Percentiles rank a stretch among this genome's conserved stretches.
These are phyloP conservation scores for Auriculariales sp. DNA, from an alignment of 768 basidiomycete species.

Conservation along the genomic window DNA sequence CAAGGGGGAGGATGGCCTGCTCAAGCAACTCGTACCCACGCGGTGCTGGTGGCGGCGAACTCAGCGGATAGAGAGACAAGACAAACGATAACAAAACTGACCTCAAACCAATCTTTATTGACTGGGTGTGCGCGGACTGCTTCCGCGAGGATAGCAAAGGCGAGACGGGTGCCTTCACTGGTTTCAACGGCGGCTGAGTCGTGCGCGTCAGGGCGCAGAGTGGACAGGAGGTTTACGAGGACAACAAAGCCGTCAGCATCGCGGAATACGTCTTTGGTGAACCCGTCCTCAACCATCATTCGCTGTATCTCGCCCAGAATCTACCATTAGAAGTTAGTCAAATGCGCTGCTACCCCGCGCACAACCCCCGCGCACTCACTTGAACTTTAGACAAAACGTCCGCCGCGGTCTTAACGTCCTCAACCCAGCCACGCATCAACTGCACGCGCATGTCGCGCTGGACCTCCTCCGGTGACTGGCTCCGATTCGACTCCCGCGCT, in stretches of 20 bases:
- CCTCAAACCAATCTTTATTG: conserved; percentile 56
- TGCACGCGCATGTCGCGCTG: conserved; percentile 58
- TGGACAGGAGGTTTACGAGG: conserved; percentile 58
- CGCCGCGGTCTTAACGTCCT: conserved; percentile 48
- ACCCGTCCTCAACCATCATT: conserved; percentile 48
- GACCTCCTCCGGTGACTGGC: conserved; percentile 45
- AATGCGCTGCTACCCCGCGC: neutral
- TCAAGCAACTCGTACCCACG: conserved; percentile 56
- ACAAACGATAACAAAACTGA: conserved; percentile 18
- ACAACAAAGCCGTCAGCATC: conserved; percentile 72
- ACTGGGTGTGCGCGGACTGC: conserved; percentile 38
- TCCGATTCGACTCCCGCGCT: neutral
- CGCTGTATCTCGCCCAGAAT: conserved; percentile 51
- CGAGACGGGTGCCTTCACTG: conserved; percentile 41
- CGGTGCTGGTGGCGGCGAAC: conserved; percentile 20
- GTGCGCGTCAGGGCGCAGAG: conserved; percentile 19
- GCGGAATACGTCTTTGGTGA: conserved; percentile 62
- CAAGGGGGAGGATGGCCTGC: conserved; percentile 40
- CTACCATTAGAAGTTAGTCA: conserved; percentile 18
- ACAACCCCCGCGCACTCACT: conserved; percentile 24
- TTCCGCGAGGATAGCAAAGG: conserved; percentile 50
- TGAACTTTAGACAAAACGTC: conserved; percentile 30
- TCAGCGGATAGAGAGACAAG: neutral
- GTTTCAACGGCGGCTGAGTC: conserved; percentile 18
- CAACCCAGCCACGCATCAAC: conserved; percentile 55